Evolutionary conservation across 441 rosid genomes (phyloP).

Genomic region (Pelargonium cotyledonis): DNA sequence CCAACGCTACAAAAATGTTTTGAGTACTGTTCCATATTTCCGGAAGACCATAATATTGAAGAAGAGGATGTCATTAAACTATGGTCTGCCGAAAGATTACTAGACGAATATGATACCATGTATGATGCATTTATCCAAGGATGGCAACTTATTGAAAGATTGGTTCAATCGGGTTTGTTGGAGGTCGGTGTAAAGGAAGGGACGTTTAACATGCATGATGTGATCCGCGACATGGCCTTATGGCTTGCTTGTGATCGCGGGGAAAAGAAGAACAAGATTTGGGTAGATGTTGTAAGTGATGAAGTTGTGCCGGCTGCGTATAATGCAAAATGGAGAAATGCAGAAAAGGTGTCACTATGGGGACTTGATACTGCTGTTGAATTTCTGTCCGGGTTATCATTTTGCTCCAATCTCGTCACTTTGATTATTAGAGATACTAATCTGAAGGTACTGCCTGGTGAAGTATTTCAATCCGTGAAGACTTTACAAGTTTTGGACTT

Average conservation of each 20-base stretch:
- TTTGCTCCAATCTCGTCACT: neutral
- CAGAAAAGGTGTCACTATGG: slow-evolving; percentile 1
- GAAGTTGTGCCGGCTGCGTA: no score
- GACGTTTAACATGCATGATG: neutral
- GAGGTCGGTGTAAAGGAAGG: neutral
- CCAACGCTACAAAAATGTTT: no score
- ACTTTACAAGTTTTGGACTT: neutral
- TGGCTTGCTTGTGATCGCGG: neutral
- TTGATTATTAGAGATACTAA: neutral
- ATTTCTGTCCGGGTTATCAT: neutral
- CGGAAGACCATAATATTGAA: no score
- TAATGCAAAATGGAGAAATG: neutral
- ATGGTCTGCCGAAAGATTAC: neutral
- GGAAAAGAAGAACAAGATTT: neutral
- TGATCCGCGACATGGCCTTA: slow-evolving; percentile 5
- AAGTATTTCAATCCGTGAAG: neutral
- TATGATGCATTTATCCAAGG: slow-evolving; percentile 1
- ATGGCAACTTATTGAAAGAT: neutral
- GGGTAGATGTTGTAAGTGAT: neutral
- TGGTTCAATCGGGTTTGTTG: neutral
- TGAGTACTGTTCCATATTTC: no score
- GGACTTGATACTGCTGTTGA: neutral
- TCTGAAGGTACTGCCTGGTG: neutral
- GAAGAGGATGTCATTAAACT: neutral
- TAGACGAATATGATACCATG: neutral